Percentiles rank a stretch among this genome's conserved stretches.
These are phyloP conservation scores for Coemansia sp. DNA, from an alignment of 192 early-diverging fungal species.

Conservation along the genomic window DNA sequence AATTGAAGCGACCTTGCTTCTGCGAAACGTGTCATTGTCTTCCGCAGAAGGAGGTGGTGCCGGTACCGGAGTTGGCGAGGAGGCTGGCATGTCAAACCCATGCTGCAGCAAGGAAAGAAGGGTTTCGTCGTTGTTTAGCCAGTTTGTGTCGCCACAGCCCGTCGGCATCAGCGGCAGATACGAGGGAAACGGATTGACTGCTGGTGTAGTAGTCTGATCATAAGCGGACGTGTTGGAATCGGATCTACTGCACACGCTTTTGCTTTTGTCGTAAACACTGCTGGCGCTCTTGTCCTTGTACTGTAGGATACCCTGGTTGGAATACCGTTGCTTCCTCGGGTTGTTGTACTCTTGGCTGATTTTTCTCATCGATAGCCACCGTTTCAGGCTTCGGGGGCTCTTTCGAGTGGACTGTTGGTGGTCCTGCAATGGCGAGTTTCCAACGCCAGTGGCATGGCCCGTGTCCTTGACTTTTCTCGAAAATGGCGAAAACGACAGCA, in stretches of 20 bases:
- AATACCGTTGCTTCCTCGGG: not conserved
- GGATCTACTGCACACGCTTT: not conserved
- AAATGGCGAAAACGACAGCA: conserved; percentile 11
- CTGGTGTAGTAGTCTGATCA: not conserved
- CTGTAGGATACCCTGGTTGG: too few relatives aligned
- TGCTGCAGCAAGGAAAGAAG: conserved; percentile 4
- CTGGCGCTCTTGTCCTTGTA: not conserved
- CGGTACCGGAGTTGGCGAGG: not conserved
- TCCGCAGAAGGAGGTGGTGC: conserved; percentile 5
- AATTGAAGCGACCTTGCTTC: not conserved
- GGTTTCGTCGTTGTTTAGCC: conserved; percentile 1
- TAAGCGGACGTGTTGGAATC: not conserved
- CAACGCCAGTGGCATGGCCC: not conserved
- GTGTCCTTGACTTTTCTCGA: conserved; percentile 1
- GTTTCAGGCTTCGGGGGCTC: conserved; percentile 29
- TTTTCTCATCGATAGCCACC: conserved; percentile 40
- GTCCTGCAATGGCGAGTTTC: not conserved
- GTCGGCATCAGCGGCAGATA: not conserved
- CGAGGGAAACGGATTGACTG: not conserved
- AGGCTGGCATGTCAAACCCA: conserved; percentile 4
- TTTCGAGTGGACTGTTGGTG: not conserved
- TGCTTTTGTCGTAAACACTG: not conserved
- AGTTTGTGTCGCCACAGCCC: not conserved
- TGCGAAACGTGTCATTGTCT: not conserved
- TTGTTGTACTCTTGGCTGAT: conserved; percentile 10